Base-by-base conservation (phyloP, 1,284 basidiomycete species). In the Ceratobasidium sp. region DNA sequence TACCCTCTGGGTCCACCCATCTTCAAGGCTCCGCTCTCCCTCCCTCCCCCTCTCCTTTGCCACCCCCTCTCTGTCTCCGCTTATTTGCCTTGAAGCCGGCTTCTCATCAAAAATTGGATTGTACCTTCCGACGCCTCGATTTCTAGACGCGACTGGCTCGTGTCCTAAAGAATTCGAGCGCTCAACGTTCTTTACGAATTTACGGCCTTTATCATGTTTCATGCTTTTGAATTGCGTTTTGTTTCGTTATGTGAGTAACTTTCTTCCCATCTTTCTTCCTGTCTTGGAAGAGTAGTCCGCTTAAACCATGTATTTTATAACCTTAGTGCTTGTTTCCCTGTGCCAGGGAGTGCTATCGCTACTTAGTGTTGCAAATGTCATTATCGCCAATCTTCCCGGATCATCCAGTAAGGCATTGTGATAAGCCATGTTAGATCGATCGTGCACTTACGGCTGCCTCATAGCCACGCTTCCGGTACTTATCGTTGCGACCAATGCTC, bases 401-500 rank as follows among this genome's bases (percentile, higher is more conserved):
- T 64, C 60, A 11, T 42, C 25, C 13, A 36, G 60, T 54, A 27
- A n/a, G 49, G 30, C 14, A 13, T 29, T 5, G 33, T 42, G 23
- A 7, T 30, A 16, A 5, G 13, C 30, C 49, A 33, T 2, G 2
- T 13, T 16, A 47, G 13, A 19, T 33, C n/a, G 6, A 14, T 8
- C 7, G 14, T 21, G 19, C 4, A 54, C 50, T n/a, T 53, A 44
- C 52, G 7, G 2, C 4, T 6, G 9, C 19, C 5, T 54, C 13
- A 30, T 19, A 64, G 60, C 47, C 11, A 54, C 50, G 33, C 30
- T 64, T 23, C 60, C 60, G 23, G 36, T 39, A 13, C 39, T 64
- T 44, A 53, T 64, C 11, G 49, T 64, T 29, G 60, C 50, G 21
- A 64, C 60, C 23, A 64, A 64, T 54, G 60, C 49, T 16, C 36